A percentile compares a stretch with the other conserved stretches of the same genome.
Evolutionary conservation across 257 asterid genomes (phyloP).

Genomic region (Ballota nigra): DNA sequence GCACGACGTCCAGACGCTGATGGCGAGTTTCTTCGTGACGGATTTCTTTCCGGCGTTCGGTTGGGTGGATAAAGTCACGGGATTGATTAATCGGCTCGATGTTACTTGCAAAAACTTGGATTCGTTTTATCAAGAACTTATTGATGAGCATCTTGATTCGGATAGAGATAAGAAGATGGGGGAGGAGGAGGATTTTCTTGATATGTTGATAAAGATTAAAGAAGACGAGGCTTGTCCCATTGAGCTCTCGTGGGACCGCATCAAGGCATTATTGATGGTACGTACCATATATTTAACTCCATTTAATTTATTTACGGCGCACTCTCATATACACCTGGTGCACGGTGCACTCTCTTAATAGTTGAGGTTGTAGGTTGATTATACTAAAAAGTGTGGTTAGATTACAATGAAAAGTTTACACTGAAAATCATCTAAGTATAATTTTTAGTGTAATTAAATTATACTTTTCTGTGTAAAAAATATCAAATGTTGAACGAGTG

Average conservation of each 20-base stretch:
- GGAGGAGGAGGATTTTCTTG: slow-evolving; percentile 18
- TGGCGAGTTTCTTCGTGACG: background rate
- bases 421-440: too few relatives aligned
- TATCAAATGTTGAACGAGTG: too few relatives aligned
- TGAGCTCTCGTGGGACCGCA: slow-evolving; percentile 19
- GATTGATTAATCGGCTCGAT: background rate
- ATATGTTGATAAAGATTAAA: slow-evolving; percentile 18
- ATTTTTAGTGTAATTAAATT: too few relatives aligned
- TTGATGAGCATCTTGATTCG: slow-evolving; percentile 19
- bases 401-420: too few relatives aligned
- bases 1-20: slow-evolving; percentile 7
- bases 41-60: background rate
- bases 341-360: too few relatives aligned
- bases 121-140: slow-evolving; percentile 22
- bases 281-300: background rate
- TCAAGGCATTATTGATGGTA: slow-evolving; percentile 27
- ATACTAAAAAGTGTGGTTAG: too few relatives aligned
- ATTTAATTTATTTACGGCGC: too few relatives aligned
- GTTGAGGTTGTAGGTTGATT: too few relatives aligned
- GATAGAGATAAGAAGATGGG: background rate
- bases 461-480: too few relatives aligned
- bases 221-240: background rate
- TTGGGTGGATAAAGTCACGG: background rate
- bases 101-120: background rate
- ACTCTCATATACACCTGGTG: too few relatives aligned